Percentiles rank a stretch among this genome's conserved stretches.
phyloP scores from a whole-genome alignment of 768 basidiomycete genomes.

The Mycena kentingensis region DNA sequence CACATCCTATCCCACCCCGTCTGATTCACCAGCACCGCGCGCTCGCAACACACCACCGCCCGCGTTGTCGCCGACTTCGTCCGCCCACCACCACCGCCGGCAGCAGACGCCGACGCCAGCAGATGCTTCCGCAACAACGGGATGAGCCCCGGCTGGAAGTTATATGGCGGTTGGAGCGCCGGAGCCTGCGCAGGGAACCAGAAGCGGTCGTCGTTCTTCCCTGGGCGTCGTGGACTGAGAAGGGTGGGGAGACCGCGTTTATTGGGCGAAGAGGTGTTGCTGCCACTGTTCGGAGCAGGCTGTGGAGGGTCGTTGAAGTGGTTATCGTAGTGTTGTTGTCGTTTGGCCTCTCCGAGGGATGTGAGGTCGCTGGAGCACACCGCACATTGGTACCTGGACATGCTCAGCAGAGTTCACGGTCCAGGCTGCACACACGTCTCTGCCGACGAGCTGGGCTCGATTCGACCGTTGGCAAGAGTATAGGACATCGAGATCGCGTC shows the following conservation, averaged over 20 bases:
- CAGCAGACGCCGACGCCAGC: slow-evolving; percentile 50
- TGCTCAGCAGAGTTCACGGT: background rate
- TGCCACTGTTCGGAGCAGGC: slow-evolving; percentile 2
- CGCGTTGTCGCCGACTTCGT: slow-evolving; percentile 45
- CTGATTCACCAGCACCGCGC: slow-evolving; percentile 56
- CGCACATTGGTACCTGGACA: slow-evolving; percentile 41
- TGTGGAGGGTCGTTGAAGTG: slow-evolving; percentile 40
- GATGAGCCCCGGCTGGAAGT: slow-evolving; percentile 74
- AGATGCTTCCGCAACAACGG: slow-evolving; percentile 60
- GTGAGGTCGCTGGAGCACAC: slow-evolving; percentile 51
- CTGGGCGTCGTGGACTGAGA: slow-evolving; percentile 6
- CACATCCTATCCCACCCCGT: slow-evolving; percentile 66
- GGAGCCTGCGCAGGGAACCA: slow-evolving; percentile 57
- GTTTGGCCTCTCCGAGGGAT: slow-evolving; percentile 36
- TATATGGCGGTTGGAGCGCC: slow-evolving; percentile 45
- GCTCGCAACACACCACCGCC: slow-evolving; percentile 66
- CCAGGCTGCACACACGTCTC: background rate
- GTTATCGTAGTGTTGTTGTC: slow-evolving; percentile 56
- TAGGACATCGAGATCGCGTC: background rate
- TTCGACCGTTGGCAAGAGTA: background rate
- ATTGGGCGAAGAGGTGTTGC: slow-evolving; percentile 2
- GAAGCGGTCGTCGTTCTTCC: slow-evolving; percentile 50
- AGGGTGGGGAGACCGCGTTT: slow-evolving; percentile 6
- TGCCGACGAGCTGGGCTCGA: background rate
- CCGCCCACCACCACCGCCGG: too few species aligned